Conservation (phyloP, 2,329 filamentous ascomycete genomes). For the Cryoendolithus antarcticus region DNA sequence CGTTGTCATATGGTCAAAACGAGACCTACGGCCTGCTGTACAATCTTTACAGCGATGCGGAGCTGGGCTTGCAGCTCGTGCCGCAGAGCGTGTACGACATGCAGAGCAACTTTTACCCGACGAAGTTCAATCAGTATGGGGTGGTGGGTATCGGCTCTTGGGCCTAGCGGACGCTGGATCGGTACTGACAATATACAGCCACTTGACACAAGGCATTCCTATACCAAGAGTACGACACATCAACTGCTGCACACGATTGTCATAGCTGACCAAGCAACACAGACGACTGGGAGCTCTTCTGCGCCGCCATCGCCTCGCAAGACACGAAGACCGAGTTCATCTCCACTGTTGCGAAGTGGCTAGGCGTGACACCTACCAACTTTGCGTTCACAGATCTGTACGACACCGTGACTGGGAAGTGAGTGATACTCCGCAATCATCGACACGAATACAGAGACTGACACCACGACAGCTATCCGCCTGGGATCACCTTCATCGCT, state of each 20-base stretch:
- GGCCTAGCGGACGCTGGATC: no score
- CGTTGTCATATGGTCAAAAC: conserved; percentile 34
- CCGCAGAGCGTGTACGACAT: conserved; percentile 41
- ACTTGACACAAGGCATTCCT: conserved; percentile 38
- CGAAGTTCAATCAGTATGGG: conserved; percentile 35
- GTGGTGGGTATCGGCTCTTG: no score
- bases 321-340: conserved; percentile 38
- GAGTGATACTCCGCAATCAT: conserved; percentile 1
- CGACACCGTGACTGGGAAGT: conserved; percentile 31
- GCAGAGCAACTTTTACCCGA: conserved; percentile 43
- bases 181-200: conserved; percentile 15
- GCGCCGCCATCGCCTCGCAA: conserved; percentile 32
- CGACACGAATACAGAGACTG: conserved; percentile 2
- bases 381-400: conserved; percentile 41
- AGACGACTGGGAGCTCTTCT: conserved; percentile 41
- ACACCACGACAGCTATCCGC: conserved; percentile 11
- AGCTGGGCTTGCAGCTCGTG: conserved; percentile 36
- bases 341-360: conserved; percentile 34
- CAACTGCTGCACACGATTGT: no score
- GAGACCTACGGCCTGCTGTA: conserved; percentile 35
- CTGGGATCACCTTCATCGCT: conserved; percentile 30
- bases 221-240: conserved; percentile 15
- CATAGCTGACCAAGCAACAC: not conserved
- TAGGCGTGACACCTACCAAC: conserved; percentile 37
- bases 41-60: conserved; percentile 40